Evolutionary conservation across 164 flowering plant genomes (phyloP).

Genomic region (Vitis vinifera): ASM3070453v1 NC_081811.1:27231501-27232000

Average conservation of each 20-base stretch:
- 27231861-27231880: no score
- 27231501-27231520: no score
- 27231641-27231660: constrained; percentile 26
- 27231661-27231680: constrained; percentile 54
- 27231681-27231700: constrained; percentile 75
- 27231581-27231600: not conserved
- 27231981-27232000: no score
- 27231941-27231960: no score
- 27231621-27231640: constrained; percentile 33
- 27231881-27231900: no score
- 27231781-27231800: constrained; percentile 66
- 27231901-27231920: no score
- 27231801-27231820: constrained; percentile 98
- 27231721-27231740: constrained; percentile 82
- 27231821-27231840: constrained; percentile 62
- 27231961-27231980: no score
- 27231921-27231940: no score
- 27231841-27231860: not conserved
- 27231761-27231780: constrained; percentile 71
- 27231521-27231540: not conserved
- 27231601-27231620: not conserved
- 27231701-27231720: constrained; percentile 68
- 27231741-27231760: constrained; percentile 79
- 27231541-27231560: not conserved
- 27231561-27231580: not conserved